phyloP scores from a whole-genome alignment of 345 rosid genomes.

The Acer negundo region DNA sequence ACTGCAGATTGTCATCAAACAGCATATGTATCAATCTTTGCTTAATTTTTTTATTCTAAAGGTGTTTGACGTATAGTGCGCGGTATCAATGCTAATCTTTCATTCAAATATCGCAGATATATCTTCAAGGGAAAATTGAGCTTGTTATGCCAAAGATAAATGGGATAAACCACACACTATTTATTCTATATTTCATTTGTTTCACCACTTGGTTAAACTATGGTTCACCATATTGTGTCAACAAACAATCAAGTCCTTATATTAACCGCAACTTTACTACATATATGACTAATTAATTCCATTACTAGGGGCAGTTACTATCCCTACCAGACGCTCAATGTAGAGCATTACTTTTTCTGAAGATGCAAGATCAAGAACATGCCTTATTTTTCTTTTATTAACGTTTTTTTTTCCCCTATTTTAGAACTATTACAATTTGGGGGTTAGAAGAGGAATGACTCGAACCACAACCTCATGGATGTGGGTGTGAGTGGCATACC shows the following conservation, averaged over 20 bases:
- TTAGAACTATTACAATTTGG: not conserved
- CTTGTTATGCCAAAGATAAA: not conserved
- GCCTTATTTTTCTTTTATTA: constrained; percentile 4
- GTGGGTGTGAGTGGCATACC: constrained; percentile 37
- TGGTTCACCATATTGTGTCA: not conserved
- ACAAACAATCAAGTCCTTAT: not conserved
- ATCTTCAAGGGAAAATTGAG: not conserved
- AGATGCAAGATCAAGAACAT: constrained; percentile 20
- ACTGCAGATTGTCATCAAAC: not conserved
- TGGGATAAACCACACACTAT: not conserved
- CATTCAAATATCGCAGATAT: not conserved
- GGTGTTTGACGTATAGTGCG: not conserved
- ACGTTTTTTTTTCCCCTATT: not conserved
- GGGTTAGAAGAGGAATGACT: not conserved
- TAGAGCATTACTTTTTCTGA: not conserved
- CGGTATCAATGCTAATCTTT: not conserved
- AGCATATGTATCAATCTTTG: not conserved
- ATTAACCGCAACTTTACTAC: not conserved
- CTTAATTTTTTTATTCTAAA: not conserved
- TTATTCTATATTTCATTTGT: constrained; percentile 1
- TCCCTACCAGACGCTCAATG: not conserved
- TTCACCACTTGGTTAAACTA: not conserved
- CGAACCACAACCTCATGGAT: not conserved
- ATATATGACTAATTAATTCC: not conserved
- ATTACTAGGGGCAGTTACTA: not conserved